Evolutionary conservation across 208 protist species (phyloP), one percentile per base, ranked within the genome.

Genomic region (Trypanosoma melophagium): DNA sequence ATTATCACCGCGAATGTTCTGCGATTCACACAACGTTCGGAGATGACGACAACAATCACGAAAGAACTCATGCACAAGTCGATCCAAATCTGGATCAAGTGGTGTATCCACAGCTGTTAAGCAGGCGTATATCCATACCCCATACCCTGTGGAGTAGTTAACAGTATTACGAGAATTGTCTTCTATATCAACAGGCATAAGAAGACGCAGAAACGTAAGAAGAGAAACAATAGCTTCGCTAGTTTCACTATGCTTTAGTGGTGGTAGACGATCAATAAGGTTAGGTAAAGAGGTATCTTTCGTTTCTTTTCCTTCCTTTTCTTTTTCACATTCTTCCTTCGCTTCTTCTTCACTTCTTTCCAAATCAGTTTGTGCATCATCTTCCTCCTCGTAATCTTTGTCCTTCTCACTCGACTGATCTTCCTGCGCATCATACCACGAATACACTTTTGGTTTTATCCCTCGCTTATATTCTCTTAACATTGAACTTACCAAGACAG

Each of bases 11-110:
- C 50, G 76, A 16, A 89, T 71, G 9, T 61, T 64, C 13, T 77
- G 61, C 65, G 62, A 74, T 28, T 76, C 71, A 25, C 78, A 81
- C 0, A 95, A 59, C 16, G 79, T 80, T 42, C 83, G 83, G 1
- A 95, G 49, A 25, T 93, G 84, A 17, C 77, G 71, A 62, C 89
- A 95, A 62, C 72, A 81, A 1, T 65, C 77, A 25, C 80, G 76
- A 64, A 95, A 95, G 2, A 92, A 68, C 22, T 84, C 74, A 62
- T 91, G 79, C 5, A 80, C 82, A 10, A 92, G 72, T 22, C 86
- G 79, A 50, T 92, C 86, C 28, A 86, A 84, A 67, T 95, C 86
- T 1, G 89, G 86, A 50, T 95, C 86, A 0, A 95, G 77, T 24
- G 86, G 89, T 13, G 74, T 81, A 62, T 95, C 89, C 3, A 95